phyloP scores from a whole-genome alignment of 345 rosid species.

The Dovyalis caffra region DNA sequence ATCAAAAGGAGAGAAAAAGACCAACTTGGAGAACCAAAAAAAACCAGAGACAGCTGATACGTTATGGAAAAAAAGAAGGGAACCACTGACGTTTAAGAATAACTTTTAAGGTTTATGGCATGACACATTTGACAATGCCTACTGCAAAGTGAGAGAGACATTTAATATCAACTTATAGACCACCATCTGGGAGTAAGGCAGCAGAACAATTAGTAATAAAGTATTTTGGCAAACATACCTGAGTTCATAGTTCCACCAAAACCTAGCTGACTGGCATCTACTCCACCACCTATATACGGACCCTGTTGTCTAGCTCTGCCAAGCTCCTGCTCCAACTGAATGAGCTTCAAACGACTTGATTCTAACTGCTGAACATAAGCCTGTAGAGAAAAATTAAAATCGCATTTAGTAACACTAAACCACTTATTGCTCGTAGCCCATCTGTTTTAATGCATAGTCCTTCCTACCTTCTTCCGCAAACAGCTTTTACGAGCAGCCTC shows the following conservation, averaged over 20 bases:
- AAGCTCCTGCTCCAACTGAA: slow-evolving; percentile 88
- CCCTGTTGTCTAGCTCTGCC: slow-evolving; percentile 86
- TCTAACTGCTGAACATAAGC: slow-evolving; percentile 97
- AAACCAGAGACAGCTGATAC: not conserved
- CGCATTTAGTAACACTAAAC: slow-evolving; percentile 9
- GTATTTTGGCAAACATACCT: slow-evolving; percentile 47
- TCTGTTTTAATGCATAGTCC: slow-evolving; percentile 6
- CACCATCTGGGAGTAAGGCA: not conserved
- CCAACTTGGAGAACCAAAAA: not conserved
- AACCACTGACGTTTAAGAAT: not conserved
- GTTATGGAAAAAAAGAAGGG: not conserved
- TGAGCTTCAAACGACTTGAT: slow-evolving; percentile 77
- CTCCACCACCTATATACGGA: slow-evolving; percentile 47
- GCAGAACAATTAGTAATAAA: not conserved
- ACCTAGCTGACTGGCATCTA: slow-evolving; percentile 50
- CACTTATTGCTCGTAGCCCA: not conserved
- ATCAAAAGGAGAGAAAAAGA: not conserved
- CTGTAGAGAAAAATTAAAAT: slow-evolving; percentile 38
- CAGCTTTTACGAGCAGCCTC: slow-evolving; percentile 99
- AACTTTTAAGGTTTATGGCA: not conserved
- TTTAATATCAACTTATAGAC: not conserved
- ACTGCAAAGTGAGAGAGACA: not conserved
- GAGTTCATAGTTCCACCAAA: slow-evolving; percentile 53
- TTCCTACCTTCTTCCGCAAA: slow-evolving; percentile 77
- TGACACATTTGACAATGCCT: not conserved